Evolutionary conservation across 2,329 filamentous ascomycete genomes (phyloP).

Genomic region (Diaporthe helianthi): DNA sequence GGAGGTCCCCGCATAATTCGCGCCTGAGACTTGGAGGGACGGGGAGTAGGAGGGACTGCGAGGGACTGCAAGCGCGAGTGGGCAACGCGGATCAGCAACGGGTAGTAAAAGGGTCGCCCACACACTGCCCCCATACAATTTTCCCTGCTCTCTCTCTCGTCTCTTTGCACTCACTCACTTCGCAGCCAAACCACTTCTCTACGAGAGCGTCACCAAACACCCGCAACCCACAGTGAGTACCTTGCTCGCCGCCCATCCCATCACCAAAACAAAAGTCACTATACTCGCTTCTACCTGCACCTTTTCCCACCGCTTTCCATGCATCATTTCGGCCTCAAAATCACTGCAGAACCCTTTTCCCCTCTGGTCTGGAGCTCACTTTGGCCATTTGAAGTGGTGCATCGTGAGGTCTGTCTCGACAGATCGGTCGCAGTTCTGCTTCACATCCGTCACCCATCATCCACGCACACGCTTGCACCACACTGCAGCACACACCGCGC

Average conservation of each 20-base stretch:
- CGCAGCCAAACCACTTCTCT: slow-evolving; percentile 30
- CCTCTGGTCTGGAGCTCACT: slow-evolving; percentile 21
- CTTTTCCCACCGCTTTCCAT: slow-evolving; percentile 28
- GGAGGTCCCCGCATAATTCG: slow-evolving; percentile 22
- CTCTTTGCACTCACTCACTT: slow-evolving; percentile 27
- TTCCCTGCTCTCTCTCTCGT: slow-evolving; percentile 29
- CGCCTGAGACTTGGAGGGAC: slow-evolving; percentile 25
- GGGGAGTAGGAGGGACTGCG: slow-evolving; percentile 15
- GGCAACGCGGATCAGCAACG: slow-evolving; percentile 25
- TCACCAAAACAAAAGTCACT: slow-evolving; percentile 50
- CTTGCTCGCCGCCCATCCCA: slow-evolving; percentile 32
- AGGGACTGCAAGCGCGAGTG: slow-evolving; percentile 20
- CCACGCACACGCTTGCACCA: slow-evolving; percentile 28
- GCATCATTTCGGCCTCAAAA: slow-evolving; percentile 13
- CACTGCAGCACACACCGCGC: slow-evolving; percentile 30
- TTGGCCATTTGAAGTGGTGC: slow-evolving; percentile 12
- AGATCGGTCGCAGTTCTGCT: slow-evolving; percentile 27
- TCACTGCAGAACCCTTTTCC: slow-evolving; percentile 20
- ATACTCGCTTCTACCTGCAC: slow-evolving; percentile 16
- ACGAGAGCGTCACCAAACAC: slow-evolving; percentile 30
- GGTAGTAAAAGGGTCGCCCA: slow-evolving; percentile 32
- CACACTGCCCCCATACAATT: slow-evolving; percentile 27
- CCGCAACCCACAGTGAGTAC: slow-evolving; percentile 32
- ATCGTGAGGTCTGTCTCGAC: slow-evolving; percentile 22
- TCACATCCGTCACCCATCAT: slow-evolving; percentile 33